Percentiles rank a stretch among this genome's conserved stretches.
These are phyloP conservation scores for Vaccinium darrowii DNA, from an alignment of 148 eudicot genomes.

Conservation along the genomic window DNA sequence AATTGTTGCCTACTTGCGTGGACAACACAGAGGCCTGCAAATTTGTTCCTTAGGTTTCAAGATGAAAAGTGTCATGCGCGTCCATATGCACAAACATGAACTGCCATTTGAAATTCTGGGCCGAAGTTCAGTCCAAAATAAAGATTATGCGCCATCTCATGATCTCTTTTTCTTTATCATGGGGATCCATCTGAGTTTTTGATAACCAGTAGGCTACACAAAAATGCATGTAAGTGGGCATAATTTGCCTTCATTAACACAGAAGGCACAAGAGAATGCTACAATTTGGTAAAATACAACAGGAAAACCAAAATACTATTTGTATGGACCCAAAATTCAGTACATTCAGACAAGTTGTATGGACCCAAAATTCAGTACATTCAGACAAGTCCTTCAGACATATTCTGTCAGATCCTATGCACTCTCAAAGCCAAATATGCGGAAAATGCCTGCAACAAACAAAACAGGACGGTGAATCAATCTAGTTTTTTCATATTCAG, in stretches of 20 bases:
- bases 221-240: background rate
- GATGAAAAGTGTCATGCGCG: background rate
- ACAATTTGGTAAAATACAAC: background rate
- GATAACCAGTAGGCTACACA: background rate
- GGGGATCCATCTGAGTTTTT: background rate
- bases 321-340: background rate
- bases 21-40: background rate
- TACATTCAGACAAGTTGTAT: background rate
- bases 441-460: slow-evolving; percentile 69
- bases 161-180: background rate
- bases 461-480: background rate
- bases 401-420: slow-evolving; percentile 34
- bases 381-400: background rate
- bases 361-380: background rate
- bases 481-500: background rate
- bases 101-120: background rate
- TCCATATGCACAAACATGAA: background rate
- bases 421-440: slow-evolving; percentile 86
- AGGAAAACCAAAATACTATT: background rate
- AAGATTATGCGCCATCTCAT: no score
- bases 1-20: background rate
- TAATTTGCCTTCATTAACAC: background rate
- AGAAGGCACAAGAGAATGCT: background rate
- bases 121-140: no score
- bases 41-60: background rate